Conservation (phyloP, 352 stramenopile genomes). For the Pythium dissimile region DNA sequence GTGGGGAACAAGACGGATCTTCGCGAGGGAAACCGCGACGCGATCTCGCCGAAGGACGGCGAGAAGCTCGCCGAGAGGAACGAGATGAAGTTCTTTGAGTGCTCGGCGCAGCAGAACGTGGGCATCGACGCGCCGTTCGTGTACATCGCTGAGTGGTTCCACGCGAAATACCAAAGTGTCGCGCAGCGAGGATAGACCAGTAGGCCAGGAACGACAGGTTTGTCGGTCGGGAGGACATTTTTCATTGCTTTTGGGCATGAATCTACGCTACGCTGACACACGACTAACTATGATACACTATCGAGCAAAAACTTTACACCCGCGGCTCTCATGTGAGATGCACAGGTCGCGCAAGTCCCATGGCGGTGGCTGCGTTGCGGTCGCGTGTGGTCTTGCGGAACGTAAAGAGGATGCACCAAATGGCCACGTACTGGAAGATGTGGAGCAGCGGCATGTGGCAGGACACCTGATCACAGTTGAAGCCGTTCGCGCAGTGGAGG, state of each 20-base stretch:
- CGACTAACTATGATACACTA: conserved; percentile 9
- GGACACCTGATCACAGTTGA: conserved; percentile 40
- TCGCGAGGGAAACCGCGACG: conserved; percentile 72
- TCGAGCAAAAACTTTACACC: neutral
- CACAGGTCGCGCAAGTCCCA: conserved; percentile 7
- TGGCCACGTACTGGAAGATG: conserved; percentile 20
- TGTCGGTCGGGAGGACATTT: too few species aligned
- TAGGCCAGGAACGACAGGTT: too few species aligned
- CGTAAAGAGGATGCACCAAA: conserved; percentile 22
- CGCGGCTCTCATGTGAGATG: neutral
- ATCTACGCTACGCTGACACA: neutral
- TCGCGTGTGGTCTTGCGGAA: conserved; percentile 26
- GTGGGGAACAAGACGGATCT: conserved; percentile 80
- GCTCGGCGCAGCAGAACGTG: conserved; percentile 72
- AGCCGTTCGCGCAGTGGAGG: conserved; percentile 56
- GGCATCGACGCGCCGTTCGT: conserved; percentile 71
- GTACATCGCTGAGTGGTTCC: conserved; percentile 80
- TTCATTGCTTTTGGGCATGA: neutral
- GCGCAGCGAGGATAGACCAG: conserved; percentile 49
- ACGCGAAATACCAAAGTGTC: conserved; percentile 80
- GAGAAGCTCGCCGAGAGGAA: conserved; percentile 69
- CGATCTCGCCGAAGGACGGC: conserved; percentile 64
- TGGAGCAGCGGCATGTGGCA: conserved; percentile 10
- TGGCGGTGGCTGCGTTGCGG: conserved; percentile 6
- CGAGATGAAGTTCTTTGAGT: conserved; percentile 83